Percentiles rank a stretch among this genome's conserved stretches.
These are phyloP conservation scores for Kwoniella heveanensis DNA, from an alignment of 768 basidiomycete genomes.

Conservation along the genomic window DNA sequence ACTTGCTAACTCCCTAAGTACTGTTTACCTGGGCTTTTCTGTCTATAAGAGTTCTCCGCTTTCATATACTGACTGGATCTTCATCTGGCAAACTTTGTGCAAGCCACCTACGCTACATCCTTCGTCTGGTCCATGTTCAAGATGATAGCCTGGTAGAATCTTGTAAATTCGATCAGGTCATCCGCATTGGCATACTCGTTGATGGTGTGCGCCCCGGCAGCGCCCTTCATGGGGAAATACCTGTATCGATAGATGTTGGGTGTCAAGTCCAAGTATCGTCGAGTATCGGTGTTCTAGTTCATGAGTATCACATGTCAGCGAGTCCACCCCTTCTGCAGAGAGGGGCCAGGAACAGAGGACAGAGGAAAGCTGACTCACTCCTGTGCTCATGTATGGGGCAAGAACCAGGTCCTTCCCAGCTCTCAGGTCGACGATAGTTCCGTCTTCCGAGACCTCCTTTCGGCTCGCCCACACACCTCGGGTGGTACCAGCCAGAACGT, in stretches of 20 bases:
- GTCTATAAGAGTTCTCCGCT: no score
- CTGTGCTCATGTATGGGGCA: slow-evolving; percentile 31
- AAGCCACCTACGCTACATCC: slow-evolving; percentile 28
- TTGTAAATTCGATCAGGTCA: slow-evolving; percentile 43
- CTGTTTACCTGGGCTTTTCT: no score
- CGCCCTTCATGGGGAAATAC: slow-evolving; percentile 45
- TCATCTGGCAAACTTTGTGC: no score
- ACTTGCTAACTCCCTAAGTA: no score
- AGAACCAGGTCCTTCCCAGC: slow-evolving; percentile 33
- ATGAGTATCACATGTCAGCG: no score
- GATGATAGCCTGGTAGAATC: slow-evolving; percentile 51
- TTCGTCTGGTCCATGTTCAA: slow-evolving; percentile 43
- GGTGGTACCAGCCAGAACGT: slow-evolving; percentile 44
- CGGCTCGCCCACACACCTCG: slow-evolving; percentile 42
- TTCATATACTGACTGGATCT: no score
- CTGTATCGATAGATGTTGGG: slow-evolving; percentile 55
- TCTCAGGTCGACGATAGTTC: slow-evolving; percentile 27
- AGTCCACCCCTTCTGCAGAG: no score
- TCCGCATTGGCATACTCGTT: slow-evolving; percentile 50
- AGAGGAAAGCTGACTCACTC: slow-evolving; percentile 15
- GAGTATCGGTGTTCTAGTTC: slow-evolving; percentile 56
- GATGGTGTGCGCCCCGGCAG: slow-evolving; percentile 55
- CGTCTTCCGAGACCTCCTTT: slow-evolving; percentile 28
- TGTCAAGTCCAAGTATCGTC: slow-evolving; percentile 52
- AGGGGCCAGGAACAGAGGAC: no score